These are phyloP conservation scores for Zasmidium citrigriseum DNA, from an alignment of 2,329 filamentous ascomycete genomes.

Conservation along the genomic window DNA sequence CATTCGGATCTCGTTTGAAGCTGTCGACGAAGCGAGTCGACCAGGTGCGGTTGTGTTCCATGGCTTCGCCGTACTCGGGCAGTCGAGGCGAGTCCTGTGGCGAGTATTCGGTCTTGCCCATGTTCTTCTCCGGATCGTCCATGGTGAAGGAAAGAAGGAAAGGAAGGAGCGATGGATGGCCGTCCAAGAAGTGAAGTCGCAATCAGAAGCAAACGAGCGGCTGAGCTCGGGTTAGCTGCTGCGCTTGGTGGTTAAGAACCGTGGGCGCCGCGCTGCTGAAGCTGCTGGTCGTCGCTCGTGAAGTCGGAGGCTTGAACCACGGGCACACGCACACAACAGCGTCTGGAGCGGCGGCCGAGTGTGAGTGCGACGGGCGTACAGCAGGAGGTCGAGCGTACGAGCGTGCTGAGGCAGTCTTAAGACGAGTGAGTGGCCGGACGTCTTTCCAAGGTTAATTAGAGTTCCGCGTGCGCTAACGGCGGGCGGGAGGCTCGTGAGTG, in stretches of 20 bases:
- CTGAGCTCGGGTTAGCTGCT: background rate
- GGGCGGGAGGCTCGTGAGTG: conserved; percentile 1
- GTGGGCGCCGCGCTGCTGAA: background rate
- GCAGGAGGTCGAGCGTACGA: background rate
- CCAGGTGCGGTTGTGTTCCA: conserved; percentile 23
- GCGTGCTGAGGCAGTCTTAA: background rate
- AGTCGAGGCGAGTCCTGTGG: conserved; percentile 14
- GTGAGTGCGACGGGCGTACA: background rate
- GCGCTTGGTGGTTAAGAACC: background rate
- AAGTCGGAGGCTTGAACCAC: background rate
- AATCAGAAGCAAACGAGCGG: background rate
- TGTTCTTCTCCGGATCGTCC: conserved; percentile 20
- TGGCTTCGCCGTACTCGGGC: conserved; percentile 29
- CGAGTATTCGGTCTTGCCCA: conserved; percentile 20
- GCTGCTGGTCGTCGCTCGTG: background rate
- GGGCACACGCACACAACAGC: background rate
- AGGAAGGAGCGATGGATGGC: background rate
- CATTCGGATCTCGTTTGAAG: conserved; percentile 64
- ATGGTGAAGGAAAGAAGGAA: conserved; percentile 10
- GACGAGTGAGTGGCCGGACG: background rate
- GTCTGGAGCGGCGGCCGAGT: background rate
- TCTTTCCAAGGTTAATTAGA: conserved; percentile 1
- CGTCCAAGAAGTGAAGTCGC: conserved; percentile 1
- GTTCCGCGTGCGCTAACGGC: background rate
- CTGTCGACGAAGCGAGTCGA: conserved; percentile 55